Percentiles rank a stretch among this genome's conserved stretches.
Evolutionary conservation across 2,329 filamentous ascomycete genomes (phyloP).

Genomic region (Monosporascus sp.): DNA sequence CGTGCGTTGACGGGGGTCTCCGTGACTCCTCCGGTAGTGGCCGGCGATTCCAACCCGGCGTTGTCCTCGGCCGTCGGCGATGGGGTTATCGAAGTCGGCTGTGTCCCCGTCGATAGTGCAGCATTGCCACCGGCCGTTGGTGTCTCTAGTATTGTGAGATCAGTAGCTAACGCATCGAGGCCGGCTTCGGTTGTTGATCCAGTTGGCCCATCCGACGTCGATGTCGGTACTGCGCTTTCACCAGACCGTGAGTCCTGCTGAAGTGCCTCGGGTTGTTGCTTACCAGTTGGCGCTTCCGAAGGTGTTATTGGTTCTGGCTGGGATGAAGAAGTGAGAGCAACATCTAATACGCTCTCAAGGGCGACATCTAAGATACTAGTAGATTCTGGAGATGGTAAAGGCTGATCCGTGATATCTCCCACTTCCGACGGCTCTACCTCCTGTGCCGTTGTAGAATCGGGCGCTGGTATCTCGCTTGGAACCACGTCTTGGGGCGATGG

Average conservation of each 20-base stretch:
- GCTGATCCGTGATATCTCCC: neutral
- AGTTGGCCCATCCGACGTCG: conserved; percentile 4
- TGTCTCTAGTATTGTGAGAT: neutral
- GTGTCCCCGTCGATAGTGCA: neutral
- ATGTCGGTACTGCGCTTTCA: conserved; percentile 8
- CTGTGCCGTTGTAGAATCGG: conserved; percentile 8
- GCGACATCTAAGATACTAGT: neutral
- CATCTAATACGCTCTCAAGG: neutral
- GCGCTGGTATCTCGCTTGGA: conserved; percentile 11
- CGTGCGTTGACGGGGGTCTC: conserved; percentile 21
- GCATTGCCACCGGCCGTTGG: neutral
- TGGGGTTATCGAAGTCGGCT: neutral
- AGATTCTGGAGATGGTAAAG: neutral
- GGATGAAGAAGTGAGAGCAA: neutral
- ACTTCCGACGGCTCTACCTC: conserved; percentile 11
- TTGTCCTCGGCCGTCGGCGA: neutral
- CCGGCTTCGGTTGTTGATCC: neutral
- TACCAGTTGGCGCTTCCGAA: conserved; percentile 4
- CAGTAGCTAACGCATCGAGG: neutral
- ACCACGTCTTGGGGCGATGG: conserved; percentile 18
- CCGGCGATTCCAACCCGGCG: neutral
- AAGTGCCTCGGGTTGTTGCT: conserved; percentile 6
- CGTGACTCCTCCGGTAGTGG: conserved; percentile 15
- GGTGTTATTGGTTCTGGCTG: neutral
- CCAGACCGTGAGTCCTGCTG: conserved; percentile 7